Percentiles rank a stretch among this genome's conserved stretches.
Evolutionary conservation across 1,284 basidiomycete species (phyloP).

Genomic region (Caloboletus inedulis): DNA sequence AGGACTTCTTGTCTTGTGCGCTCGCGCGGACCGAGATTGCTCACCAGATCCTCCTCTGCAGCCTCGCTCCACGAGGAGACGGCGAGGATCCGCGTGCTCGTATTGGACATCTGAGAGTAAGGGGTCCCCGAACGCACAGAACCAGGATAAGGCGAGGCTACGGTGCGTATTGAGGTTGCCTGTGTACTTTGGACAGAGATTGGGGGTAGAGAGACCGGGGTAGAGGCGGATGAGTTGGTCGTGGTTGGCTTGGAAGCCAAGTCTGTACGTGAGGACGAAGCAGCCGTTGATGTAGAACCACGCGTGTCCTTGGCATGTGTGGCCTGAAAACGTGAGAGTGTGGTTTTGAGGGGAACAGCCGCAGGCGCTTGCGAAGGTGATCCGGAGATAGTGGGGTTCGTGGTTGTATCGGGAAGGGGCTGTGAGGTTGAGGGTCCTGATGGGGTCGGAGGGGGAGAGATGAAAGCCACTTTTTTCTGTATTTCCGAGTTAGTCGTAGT

Average conservation of each 20-base stretch:
- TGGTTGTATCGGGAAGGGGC: slow-evolving; percentile 35
- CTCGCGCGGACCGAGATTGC: slow-evolving; percentile 89
- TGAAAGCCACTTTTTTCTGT: slow-evolving; percentile 81
- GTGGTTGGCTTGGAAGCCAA: slow-evolving; percentile 36
- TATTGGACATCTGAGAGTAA: slow-evolving; percentile 69
- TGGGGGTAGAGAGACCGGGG: slow-evolving; percentile 46
- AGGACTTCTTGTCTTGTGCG: slow-evolving; percentile 95
- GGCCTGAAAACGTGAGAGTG: slow-evolving; percentile 70
- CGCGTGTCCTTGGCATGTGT: slow-evolving; percentile 64
- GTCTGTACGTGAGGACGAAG: slow-evolving; percentile 54
- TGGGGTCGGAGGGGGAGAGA: slow-evolving; percentile 71
- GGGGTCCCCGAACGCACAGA: slow-evolving; percentile 77
- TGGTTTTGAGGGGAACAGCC: slow-evolving; percentile 51
- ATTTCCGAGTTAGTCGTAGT: slow-evolving; percentile 38
- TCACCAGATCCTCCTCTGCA: slow-evolving; percentile 92
- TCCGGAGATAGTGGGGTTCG: slow-evolving; percentile 37
- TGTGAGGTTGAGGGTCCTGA: slow-evolving; percentile 37
- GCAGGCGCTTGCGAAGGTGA: slow-evolving; percentile 38
- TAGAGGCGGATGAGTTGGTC: slow-evolving; percentile 40
- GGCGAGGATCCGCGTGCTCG: slow-evolving; percentile 69
- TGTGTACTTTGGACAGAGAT: slow-evolving; percentile 34
- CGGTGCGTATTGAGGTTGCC: slow-evolving; percentile 58
- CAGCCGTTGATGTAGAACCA: slow-evolving; percentile 59
- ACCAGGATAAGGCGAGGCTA: slow-evolving; percentile 56
- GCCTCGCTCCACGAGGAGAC: slow-evolving; percentile 94